phyloP scores from a whole-genome alignment of 257 asterid species.

The Pogostemon cablin region DNA sequence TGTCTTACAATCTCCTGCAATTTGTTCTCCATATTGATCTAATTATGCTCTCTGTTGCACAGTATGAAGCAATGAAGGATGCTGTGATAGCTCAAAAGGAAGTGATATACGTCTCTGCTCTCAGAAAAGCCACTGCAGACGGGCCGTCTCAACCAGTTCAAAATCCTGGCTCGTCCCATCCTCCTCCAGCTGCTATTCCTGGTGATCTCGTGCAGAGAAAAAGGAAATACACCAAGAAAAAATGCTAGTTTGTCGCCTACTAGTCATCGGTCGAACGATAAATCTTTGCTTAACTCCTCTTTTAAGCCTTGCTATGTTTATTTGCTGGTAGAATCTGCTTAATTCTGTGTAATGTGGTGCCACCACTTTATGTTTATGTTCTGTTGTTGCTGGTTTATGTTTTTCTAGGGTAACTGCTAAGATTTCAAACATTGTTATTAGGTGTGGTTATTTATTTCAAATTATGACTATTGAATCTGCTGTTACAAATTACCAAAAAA shows the following conservation, averaged over 20 bases:
- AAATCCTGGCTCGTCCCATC: background rate
- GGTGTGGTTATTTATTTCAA: background rate
- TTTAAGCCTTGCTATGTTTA: background rate
- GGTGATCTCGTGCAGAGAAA: background rate
- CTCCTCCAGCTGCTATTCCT: background rate
- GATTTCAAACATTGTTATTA: background rate
- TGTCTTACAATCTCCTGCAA: background rate
- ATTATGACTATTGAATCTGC: too few species aligned
- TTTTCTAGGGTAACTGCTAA: background rate
- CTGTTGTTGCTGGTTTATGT: background rate
- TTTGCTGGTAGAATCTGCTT: background rate
- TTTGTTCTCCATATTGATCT: background rate
- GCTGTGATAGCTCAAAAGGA: constrained; percentile 28
- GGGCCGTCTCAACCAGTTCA: constrained; percentile 17
- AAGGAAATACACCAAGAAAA: background rate
- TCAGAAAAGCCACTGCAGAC: constrained; percentile 22
- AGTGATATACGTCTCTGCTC: constrained; percentile 26
- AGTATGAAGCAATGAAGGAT: constrained; percentile 50
- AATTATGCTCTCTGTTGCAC: background rate
- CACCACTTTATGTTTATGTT: background rate
- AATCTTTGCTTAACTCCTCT: background rate
- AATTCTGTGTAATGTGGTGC: background rate
- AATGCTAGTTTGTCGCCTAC: background rate
- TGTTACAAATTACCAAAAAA: too few species aligned
- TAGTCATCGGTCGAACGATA: background rate